Conservation (phyloP, 345 rosid species). For the Schrenkiella parvula region DNA sequence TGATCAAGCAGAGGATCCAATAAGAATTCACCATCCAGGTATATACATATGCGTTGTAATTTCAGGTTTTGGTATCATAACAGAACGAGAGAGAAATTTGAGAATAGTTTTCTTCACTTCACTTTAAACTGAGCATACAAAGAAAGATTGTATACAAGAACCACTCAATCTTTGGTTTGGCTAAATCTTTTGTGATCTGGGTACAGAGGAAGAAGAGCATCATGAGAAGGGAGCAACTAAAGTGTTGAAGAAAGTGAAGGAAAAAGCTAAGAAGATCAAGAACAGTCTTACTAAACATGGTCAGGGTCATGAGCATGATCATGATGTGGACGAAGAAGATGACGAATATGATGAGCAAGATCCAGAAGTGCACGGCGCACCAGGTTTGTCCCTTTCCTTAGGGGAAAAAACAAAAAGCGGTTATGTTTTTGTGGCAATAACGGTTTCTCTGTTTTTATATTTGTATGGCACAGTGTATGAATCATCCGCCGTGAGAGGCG, state of each 20-base stretch:
- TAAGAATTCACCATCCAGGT: conserved; percentile 37
- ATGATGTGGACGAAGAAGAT: conserved; percentile 56
- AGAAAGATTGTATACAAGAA: neutral
- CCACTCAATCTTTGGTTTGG: neutral
- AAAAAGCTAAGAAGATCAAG: conserved; percentile 72
- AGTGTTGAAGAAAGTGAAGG: conserved; percentile 72
- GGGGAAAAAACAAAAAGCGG: neutral
- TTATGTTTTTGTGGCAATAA: neutral
- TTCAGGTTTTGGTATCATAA: neutral
- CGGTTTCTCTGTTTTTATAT: neutral
- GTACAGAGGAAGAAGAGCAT: conserved; percentile 47
- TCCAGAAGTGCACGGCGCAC: conserved; percentile 47
- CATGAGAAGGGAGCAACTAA: conserved; percentile 47
- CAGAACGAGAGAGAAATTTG: too few species aligned
- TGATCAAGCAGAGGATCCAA: conserved; percentile 40
- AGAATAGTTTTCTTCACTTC: neutral
- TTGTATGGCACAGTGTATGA: conserved; percentile 20
- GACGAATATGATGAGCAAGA: conserved; percentile 53
- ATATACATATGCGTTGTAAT: neutral
- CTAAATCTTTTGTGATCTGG: neutral
- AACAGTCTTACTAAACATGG: conserved; percentile 56
- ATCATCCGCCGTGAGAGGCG: conserved; percentile 22
- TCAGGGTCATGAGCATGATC: conserved; percentile 43
- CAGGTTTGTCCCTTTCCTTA: conserved; percentile 33
- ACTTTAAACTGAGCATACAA: neutral